Evolutionary conservation across 2,329 filamentous ascomycete genomes (phyloP).

Genomic region (Claviceps africana): DNA sequence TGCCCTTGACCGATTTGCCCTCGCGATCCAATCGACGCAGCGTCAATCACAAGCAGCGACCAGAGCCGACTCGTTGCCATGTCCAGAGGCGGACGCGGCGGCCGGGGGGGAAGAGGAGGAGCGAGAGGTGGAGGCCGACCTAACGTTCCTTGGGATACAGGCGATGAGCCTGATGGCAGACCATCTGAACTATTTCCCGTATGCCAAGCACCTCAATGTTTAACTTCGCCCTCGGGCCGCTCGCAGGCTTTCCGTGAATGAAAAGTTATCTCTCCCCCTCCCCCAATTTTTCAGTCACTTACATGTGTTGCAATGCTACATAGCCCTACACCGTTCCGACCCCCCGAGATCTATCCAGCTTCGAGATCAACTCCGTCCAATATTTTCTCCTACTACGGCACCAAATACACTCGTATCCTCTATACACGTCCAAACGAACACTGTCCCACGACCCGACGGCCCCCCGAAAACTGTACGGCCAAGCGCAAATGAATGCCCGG

Average conservation of each 20-base stretch:
- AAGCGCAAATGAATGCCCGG: conserved; percentile 43
- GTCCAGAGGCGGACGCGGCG: conserved; percentile 40
- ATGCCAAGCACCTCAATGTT: conserved; percentile 10
- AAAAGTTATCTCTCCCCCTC: not conserved
- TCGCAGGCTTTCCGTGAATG: not conserved
- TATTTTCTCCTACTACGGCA: conserved; percentile 42
- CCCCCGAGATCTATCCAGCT: conserved; percentile 26
- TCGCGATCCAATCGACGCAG: not conserved
- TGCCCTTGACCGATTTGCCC: not conserved
- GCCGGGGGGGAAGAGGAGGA: conserved; percentile 35
- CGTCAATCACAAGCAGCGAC: not conserved
- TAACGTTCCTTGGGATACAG: conserved; percentile 36
- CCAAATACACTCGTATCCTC: conserved; percentile 38
- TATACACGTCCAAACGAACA: conserved; percentile 42
- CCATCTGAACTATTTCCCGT: conserved; percentile 48
- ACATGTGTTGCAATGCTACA: not conserved
- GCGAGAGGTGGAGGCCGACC: conserved; percentile 28
- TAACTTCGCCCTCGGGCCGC: too few species aligned
- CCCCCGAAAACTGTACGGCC: conserved; percentile 34
- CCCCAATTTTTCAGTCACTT: not conserved
- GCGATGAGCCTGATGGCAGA: conserved; percentile 40
- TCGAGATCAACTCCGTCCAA: conserved; percentile 34
- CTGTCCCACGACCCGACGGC: conserved; percentile 25
- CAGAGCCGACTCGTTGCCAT: conserved; percentile 17
- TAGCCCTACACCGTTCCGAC: conserved; percentile 37